A percentile compares a stretch with the other conserved stretches of the same genome.
Conservation (phyloP, 805 yeast species). For the Nakazawaea sp. region DNA sequence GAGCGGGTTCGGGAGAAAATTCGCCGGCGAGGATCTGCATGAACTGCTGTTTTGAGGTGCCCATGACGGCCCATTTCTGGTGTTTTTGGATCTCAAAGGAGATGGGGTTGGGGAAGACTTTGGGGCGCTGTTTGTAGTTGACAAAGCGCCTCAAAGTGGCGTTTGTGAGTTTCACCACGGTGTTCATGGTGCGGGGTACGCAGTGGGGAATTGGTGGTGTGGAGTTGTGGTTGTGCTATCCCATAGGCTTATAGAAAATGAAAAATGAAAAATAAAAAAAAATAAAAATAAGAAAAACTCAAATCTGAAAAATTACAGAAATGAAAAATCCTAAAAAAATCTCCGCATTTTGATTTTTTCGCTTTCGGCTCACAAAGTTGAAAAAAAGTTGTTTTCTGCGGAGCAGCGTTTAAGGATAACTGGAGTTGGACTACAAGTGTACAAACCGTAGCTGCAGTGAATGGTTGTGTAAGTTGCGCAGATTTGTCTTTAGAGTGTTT, state of each 20-base stretch:
- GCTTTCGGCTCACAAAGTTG: too few species aligned
- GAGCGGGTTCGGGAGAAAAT: constrained; percentile 43
- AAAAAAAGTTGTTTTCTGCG: too few species aligned
- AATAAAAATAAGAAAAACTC: background rate
- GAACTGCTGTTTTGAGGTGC: constrained; percentile 21
- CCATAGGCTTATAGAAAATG: too few species aligned
- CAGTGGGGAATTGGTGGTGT: background rate
- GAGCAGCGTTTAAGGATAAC: too few species aligned
- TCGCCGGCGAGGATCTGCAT: constrained; percentile 48
- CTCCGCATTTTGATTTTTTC: too few species aligned
- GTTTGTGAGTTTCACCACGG: constrained; percentile 1
- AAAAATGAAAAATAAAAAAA: background rate
- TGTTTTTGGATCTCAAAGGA: constrained; percentile 28
- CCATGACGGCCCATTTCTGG: constrained; percentile 50
- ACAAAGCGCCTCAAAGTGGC: constrained; percentile 4
- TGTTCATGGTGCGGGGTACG: too few species aligned
- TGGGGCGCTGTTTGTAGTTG: background rate
- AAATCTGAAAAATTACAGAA: background rate
- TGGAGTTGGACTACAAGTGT: too few species aligned
- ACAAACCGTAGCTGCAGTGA: too few species aligned
- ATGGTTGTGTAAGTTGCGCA: too few species aligned
- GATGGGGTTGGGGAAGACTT: constrained; percentile 32
- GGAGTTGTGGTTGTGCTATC: too few species aligned
- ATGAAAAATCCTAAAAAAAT: background rate
- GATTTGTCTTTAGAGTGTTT: too few species aligned